These are phyloP conservation scores for Oenanthe javanica DNA, from an alignment of 140 eudicot species.

Conservation along the genomic window DNA sequence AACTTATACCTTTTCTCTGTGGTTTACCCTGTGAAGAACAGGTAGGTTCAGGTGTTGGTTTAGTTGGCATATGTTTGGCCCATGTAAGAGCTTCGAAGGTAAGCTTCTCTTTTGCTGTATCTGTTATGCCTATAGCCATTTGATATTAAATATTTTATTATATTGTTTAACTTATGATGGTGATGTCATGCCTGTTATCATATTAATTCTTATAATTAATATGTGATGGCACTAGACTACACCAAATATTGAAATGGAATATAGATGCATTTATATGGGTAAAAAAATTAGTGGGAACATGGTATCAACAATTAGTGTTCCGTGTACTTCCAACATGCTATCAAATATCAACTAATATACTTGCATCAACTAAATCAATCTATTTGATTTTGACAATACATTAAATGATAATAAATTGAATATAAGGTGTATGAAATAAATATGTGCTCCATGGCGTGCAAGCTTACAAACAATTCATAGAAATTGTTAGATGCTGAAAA, in stretches of 20 bases:
- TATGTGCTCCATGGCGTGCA: background rate
- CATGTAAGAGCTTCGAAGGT: constrained; percentile 72
- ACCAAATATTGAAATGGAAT: background rate
- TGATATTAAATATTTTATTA: too few species aligned
- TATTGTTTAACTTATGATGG: background rate
- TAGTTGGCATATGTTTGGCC: constrained; percentile 83
- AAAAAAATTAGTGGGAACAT: background rate
- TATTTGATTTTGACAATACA: background rate
- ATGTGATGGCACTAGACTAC: background rate
- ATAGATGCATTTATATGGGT: too few species aligned
- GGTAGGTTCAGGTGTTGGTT: constrained; percentile 98
- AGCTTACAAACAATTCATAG: too few species aligned
- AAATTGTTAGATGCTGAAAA: background rate
- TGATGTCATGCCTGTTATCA: background rate
- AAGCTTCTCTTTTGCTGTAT: constrained; percentile 17
- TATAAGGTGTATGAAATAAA: background rate
- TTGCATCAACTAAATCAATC: background rate
- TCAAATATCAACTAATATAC: background rate
- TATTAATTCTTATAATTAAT: background rate
- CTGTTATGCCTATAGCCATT: background rate
- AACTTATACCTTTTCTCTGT: constrained; percentile 10
- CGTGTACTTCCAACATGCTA: background rate
- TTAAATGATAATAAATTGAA: background rate
- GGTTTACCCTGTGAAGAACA: constrained; percentile 24
- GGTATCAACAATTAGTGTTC: background rate